These are phyloP conservation scores for Copromyces sp. DNA, from an alignment of 495 filamentous ascomycete genomes.

Conservation along the genomic window DNA sequence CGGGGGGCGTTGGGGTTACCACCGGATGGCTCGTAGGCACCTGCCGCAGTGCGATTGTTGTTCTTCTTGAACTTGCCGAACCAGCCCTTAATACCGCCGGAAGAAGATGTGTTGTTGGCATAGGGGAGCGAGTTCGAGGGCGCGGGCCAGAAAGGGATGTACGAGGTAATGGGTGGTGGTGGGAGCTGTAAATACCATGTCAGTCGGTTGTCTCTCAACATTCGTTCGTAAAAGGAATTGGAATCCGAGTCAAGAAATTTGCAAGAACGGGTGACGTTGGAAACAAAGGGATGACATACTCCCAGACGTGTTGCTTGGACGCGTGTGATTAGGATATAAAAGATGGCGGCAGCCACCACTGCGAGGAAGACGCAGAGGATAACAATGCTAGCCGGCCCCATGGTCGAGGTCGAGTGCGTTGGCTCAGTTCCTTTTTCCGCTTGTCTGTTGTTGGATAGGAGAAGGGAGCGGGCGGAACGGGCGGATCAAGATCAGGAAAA, in stretches of 20 bases:
- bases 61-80: constrained; percentile 41
- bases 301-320: constrained; percentile 52
- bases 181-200: constrained; percentile 34
- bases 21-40: constrained; percentile 49
- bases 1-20: constrained; percentile 11
- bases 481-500: not conserved
- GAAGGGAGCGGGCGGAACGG: not conserved
- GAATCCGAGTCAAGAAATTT: not conserved
- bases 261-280: not conserved
- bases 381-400: constrained; percentile 35
- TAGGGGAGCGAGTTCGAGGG: constrained; percentile 25
- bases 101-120: constrained; percentile 31
- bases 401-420: constrained; percentile 10
- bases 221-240: not conserved
- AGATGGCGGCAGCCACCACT: constrained; percentile 31
- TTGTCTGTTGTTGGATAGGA: not conserved
- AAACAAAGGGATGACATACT: constrained; percentile 24
- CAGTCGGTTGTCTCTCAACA: not conserved
- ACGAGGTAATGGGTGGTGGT: constrained; percentile 50
- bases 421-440: not conserved
- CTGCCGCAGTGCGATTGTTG: constrained; percentile 44
- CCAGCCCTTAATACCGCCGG: constrained; percentile 51
- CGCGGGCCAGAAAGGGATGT: constrained; percentile 41
- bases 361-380: constrained; percentile 43
- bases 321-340: constrained; percentile 47